Conservation (phyloP, 2,329 filamentous ascomycete species). For the Nemania abortiva region DNA sequence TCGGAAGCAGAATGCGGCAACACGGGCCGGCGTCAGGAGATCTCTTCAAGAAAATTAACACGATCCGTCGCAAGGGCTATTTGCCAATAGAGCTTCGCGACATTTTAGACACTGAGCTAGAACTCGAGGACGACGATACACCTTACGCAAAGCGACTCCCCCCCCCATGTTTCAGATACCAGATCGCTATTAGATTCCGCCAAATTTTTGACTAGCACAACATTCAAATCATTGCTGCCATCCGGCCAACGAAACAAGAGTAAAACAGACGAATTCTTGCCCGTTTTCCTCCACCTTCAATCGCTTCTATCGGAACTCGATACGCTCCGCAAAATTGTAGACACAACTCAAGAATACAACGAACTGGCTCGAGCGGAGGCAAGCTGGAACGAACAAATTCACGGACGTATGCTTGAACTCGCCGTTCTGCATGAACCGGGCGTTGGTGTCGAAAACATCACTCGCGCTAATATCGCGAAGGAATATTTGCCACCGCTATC, state of each 20-base stretch:
- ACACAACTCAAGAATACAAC: conserved; percentile 2
- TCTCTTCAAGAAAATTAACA: too few species aligned
- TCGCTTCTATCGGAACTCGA: background rate
- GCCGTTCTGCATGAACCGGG: background rate
- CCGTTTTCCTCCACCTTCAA: conserved; percentile 11
- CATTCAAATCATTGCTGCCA: conserved; percentile 5
- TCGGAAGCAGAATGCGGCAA: too few species aligned
- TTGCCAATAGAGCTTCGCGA: conserved; percentile 19
- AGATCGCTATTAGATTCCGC: background rate
- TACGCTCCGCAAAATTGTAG: background rate
- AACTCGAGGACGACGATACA: conserved; percentile 13
- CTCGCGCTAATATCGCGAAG: conserved; percentile 28
- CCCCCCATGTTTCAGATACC: background rate
- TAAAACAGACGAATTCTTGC: conserved; percentile 5
- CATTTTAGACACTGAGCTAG: conserved; percentile 11
- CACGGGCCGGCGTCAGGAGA: too few species aligned
- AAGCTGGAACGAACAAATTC: conserved; percentile 25
- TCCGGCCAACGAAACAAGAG: conserved; percentile 5
- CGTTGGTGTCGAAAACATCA: conserved; percentile 27
- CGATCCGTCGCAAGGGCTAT: conserved; percentile 10
- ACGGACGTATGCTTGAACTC: conserved; percentile 24
- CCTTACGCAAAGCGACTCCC: conserved; percentile 8
- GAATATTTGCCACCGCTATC: background rate
- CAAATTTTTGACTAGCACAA: conserved; percentile 2
- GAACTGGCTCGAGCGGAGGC: background rate